phyloP scores from a whole-genome alignment of 2,329 filamentous ascomycete genomes.

The Fusarium napiforme region DNA sequence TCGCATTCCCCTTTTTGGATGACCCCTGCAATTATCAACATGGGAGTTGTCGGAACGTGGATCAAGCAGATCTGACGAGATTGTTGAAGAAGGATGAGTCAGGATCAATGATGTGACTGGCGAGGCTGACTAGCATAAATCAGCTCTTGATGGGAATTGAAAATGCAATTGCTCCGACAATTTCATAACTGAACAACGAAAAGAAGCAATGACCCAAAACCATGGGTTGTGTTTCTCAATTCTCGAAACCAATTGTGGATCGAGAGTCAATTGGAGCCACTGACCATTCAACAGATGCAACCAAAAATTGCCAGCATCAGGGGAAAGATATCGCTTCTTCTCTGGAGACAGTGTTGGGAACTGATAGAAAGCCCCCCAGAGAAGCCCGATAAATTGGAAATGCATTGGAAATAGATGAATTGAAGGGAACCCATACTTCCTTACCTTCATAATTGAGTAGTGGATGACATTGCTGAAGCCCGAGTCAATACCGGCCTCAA shows the following conservation, averaged over 20 bases:
- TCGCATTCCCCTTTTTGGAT: conserved; percentile 28
- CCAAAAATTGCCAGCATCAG: neutral
- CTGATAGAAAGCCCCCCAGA: neutral
- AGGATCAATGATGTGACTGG: neutral
- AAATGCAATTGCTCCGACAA: neutral
- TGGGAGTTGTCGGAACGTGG: conserved; percentile 10
- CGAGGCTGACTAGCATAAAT: conserved; percentile 10
- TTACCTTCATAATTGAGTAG: neutral
- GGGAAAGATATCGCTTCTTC: neutral
- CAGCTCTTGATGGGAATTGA: neutral
- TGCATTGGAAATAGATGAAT: neutral
- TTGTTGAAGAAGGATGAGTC: conserved; percentile 15
- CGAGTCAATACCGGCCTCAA: neutral
- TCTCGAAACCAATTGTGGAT: conserved; percentile 21
- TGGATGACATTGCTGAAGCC: neutral
- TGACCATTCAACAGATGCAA: neutral
- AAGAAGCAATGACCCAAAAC: neutral
- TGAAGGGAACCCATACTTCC: neutral
- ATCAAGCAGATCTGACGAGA: neutral
- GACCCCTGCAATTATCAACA: neutral
- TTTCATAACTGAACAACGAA: neutral
- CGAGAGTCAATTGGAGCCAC: neutral
- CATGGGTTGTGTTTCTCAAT: conserved; percentile 2
- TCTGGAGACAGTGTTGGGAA: neutral
- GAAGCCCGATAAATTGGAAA: no score